These are phyloP conservation scores for Lactarius indigo DNA, from an alignment of 768 basidiomycete species.

Conservation along the genomic window DNA sequence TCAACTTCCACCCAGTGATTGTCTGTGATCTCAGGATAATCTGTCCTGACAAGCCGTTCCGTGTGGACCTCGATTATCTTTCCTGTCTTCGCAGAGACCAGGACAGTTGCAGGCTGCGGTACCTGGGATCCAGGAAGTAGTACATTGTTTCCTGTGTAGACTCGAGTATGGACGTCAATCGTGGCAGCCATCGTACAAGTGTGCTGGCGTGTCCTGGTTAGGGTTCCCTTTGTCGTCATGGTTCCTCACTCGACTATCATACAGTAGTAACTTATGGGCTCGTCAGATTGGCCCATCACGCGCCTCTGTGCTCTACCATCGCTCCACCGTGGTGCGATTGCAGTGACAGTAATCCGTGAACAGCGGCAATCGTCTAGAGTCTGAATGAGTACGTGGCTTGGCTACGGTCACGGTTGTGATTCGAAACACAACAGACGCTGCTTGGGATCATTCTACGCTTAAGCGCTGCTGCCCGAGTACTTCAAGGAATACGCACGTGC, in stretches of 20 bases:
- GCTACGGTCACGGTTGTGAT: background rate
- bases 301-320: background rate
- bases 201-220: background rate
- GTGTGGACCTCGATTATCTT: slow-evolving; percentile 38
- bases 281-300: background rate
- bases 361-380: background rate
- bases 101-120: slow-evolving; percentile 40
- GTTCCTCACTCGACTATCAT: background rate
- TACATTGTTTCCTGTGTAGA: slow-evolving; percentile 27
- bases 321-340: background rate
- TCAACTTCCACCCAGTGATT: slow-evolving; percentile 37
- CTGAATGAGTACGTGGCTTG: too few species aligned
- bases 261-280: too few species aligned
- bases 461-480: background rate
- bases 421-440: background rate
- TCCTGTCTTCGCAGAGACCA: slow-evolving; percentile 39
- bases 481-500: background rate
- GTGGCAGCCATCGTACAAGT: slow-evolving; percentile 5
- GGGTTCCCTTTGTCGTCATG: background rate
- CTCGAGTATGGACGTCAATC: background rate
- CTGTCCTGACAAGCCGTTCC: slow-evolving; percentile 21
- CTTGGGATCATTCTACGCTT: background rate
- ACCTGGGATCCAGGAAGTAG: slow-evolving; percentile 28
- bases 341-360: background rate
- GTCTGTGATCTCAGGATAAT: slow-evolving; percentile 29